These are phyloP conservation scores for Pulveroboletus ravenelii DNA, from an alignment of 768 basidiomycete genomes.

Conservation along the genomic window DNA sequence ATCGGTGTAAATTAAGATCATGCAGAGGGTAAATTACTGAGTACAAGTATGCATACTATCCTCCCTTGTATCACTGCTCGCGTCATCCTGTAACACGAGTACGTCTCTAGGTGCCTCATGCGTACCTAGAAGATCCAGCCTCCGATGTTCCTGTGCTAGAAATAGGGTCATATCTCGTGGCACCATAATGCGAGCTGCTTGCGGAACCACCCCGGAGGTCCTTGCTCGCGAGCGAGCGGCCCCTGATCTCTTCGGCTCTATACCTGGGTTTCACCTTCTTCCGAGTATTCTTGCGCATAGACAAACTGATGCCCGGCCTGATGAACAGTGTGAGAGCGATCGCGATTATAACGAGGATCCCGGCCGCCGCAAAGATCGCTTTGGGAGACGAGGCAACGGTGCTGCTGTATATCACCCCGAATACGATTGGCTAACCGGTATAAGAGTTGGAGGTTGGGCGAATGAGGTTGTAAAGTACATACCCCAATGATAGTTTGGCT, in stretches of 20 bases:
- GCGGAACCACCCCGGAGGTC: constrained; percentile 35
- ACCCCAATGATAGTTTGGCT: constrained; percentile 59
- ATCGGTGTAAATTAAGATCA: background rate
- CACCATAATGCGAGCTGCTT: constrained; percentile 19
- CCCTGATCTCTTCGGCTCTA: constrained; percentile 15
- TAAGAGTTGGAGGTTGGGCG: constrained; percentile 6
- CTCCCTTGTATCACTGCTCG: background rate
- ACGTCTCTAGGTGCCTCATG: background rate
- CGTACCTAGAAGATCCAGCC: constrained; percentile 3
- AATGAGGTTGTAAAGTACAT: constrained; percentile 5
- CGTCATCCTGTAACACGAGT: background rate
- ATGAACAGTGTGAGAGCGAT: constrained; percentile 45
- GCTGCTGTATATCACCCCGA: constrained; percentile 59
- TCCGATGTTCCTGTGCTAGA: constrained; percentile 4
- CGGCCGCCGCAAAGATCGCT: constrained; percentile 62
- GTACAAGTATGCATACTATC: constrained; percentile 11
- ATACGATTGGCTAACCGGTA: constrained; percentile 55
- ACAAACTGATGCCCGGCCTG: constrained; percentile 28
- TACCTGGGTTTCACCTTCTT: constrained; percentile 11
- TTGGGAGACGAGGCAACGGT: constrained; percentile 64
- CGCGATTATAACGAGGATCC: constrained; percentile 47
- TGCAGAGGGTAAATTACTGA: constrained; percentile 11
- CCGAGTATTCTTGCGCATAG: constrained; percentile 13
- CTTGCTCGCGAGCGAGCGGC: constrained; percentile 35
- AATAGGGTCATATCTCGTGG: constrained; percentile 3